phyloP scores from a whole-genome alignment of 2,329 filamentous ascomycete species.

The Phyllosticta ampelicida region DNA sequence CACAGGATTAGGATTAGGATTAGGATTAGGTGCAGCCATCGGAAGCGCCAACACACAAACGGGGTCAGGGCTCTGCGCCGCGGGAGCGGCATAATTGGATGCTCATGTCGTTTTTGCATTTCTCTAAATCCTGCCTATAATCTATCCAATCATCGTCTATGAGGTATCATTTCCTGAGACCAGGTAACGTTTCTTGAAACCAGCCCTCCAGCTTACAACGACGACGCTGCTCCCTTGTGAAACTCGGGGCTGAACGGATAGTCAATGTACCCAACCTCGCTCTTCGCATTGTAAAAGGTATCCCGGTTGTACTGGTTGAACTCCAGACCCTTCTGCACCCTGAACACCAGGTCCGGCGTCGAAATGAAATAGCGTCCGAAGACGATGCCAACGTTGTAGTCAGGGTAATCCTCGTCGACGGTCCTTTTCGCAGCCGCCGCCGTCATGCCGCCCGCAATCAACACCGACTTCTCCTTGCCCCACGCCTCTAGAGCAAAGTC shows the following conservation, averaged over 20 bases:
- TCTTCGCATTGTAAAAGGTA: slow-evolving; percentile 33
- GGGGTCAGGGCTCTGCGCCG: neutral
- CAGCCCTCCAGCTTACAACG: neutral
- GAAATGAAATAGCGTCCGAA: slow-evolving; percentile 41
- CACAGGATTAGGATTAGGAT: too few species aligned
- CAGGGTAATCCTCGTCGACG: slow-evolving; percentile 32
- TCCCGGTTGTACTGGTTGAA: slow-evolving; percentile 36
- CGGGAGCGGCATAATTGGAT: neutral
- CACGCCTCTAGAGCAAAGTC: slow-evolving; percentile 19
- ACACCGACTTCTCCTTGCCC: slow-evolving; percentile 19
- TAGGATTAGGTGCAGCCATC: too few species aligned
- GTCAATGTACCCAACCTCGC: slow-evolving; percentile 31
- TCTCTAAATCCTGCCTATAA: too few species aligned
- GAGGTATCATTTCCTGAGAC: too few species aligned
- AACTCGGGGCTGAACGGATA: slow-evolving; percentile 29
- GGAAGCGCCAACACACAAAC: neutral
- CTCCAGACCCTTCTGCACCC: slow-evolving; percentile 33
- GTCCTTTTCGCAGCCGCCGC: slow-evolving; percentile 27
- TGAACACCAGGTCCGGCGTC: slow-evolving; percentile 39
- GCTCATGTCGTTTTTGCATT: neutral
- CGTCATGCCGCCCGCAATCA: slow-evolving; percentile 33
- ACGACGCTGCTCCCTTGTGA: neutral
- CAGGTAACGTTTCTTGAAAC: neutral
- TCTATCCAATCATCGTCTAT: too few species aligned
- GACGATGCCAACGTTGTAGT: slow-evolving; percentile 34